A percentile compares a stretch with the other conserved stretches of the same genome.
Conservation (phyloP, 1,284 basidiomycete species). For the Pseudozyma hubeiensis region DNA sequence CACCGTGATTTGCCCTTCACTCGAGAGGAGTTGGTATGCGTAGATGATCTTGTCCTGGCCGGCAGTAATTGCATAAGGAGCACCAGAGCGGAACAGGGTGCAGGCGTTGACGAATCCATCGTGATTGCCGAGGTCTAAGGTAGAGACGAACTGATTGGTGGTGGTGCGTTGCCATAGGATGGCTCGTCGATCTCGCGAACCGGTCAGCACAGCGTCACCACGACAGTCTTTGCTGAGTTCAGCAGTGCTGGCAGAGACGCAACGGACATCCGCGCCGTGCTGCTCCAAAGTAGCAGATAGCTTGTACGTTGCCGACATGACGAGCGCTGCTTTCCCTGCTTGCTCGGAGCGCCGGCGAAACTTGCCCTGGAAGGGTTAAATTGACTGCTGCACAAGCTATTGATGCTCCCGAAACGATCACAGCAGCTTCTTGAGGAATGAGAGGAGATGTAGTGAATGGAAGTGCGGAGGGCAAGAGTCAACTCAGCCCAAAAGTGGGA, state of each 20-base stretch:
- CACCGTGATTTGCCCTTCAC: conserved; percentile 20
- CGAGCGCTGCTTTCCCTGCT: background rate
- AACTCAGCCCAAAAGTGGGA: conserved; percentile 5
- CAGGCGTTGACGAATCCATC: conserved; percentile 65
- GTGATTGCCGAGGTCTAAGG: conserved; percentile 48
- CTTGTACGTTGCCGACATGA: conserved; percentile 38
- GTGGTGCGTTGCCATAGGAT: conserved; percentile 45
- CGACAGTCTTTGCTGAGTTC: conserved; percentile 29
- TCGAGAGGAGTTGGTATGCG: conserved; percentile 50
- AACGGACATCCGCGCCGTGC: conserved; percentile 62
- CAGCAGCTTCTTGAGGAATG: background rate
- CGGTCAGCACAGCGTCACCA: conserved; percentile 54
- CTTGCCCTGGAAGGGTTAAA: too few species aligned
- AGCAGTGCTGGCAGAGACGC: conserved; percentile 42
- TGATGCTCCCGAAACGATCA: too few species aligned
- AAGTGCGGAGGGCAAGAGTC: conserved; percentile 1
- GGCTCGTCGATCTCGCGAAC: conserved; percentile 50
- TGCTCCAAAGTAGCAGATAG: conserved; percentile 55
- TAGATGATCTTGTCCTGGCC: conserved; percentile 66
- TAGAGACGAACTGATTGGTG: conserved; percentile 47
- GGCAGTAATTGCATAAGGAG: conserved; percentile 50
- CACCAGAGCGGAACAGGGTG: conserved; percentile 22
- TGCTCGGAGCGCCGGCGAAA: too few species aligned
- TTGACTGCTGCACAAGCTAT: too few species aligned
- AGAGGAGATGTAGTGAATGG: conserved; percentile 2